Evolutionary conservation across 2,329 filamentous ascomycete species (phyloP), one percentile per base, ranked within the genome.

Genomic region (Sporothrix mexicana): DNA sequence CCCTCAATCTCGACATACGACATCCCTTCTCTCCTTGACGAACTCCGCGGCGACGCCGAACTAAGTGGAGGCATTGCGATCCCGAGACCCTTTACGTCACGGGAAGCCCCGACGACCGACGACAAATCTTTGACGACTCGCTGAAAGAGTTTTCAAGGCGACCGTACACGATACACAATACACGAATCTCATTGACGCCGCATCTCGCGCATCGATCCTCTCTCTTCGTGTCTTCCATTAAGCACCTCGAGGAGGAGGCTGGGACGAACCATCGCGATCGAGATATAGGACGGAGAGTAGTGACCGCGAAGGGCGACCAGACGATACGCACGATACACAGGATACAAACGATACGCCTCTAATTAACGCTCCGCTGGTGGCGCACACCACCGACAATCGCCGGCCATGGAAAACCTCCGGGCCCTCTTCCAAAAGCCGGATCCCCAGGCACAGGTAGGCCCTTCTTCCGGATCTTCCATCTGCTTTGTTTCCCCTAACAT

Each of bases 341-440:
- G 30, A 23, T 36, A 30, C 25, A 20, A 4, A 36, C 20, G 10
- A 51, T 15, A 36, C 45, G 51, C 45, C 5, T 15, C 12, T 66
- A 3, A 66, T 8, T 1, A 15, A 47, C n/a, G n/a, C 13, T 51
- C 43, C 9, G 45, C 45, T 49, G 45, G 45, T 51, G 64, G 45
- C 7, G 25, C 25, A 51, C 64, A 51, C 64, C 25, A n/a, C 47
- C 15, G 20, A 9, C 12, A 55, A 23, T 4, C 20, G n/a, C 20
- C 45, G n/a, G 43, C 71, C 13, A 98, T 98, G 96, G 94, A 98
- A 85, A 88, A 92, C 59, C 86, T 98, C 80, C 93, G 90, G 82
- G 87, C 91, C 73, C 90, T 98, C 79, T 95, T 98, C 83, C 94
- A 91, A 82, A 95, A 94, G 83, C 95, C 96, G 51, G 95, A 97